Conservation (phyloP, 1,284 basidiomycete species). For the Paramarasmius palmivorus region DNA sequence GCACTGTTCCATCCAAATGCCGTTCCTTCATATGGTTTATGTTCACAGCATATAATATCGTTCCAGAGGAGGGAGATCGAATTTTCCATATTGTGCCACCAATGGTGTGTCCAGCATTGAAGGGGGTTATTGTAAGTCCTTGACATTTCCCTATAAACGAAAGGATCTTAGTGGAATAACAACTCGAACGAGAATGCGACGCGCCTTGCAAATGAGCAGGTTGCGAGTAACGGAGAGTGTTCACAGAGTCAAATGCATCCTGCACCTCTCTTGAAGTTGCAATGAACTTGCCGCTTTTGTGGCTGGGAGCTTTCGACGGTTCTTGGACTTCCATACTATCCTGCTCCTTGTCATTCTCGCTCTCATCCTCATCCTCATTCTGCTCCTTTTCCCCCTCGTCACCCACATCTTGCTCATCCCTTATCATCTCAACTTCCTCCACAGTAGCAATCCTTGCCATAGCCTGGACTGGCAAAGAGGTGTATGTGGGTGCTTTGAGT, state of each 20-base stretch:
- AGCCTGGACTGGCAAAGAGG: conserved; percentile 93
- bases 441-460: conserved; percentile 91
- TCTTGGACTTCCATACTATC: conserved; percentile 22
- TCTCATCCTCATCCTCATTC: conserved; percentile 21
- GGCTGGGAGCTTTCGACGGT: conserved; percentile 14
- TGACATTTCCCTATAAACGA: conserved; percentile 74
- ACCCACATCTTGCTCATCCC: conserved; percentile 73
- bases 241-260: conserved; percentile 91
- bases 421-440: conserved; percentile 80
- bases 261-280: conserved; percentile 86
- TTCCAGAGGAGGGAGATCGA: conserved; percentile 93
- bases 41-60: conserved; percentile 93
- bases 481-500: conserved; percentile 91
- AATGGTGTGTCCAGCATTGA: conserved; percentile 93
- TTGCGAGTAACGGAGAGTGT: conserved; percentile 92
- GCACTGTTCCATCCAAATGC: conserved; percentile 93
- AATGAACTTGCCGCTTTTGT: conserved; percentile 54
- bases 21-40: conserved; percentile 97
- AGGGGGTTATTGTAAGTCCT: conserved; percentile 93
- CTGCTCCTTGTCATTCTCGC: conserved; percentile 21
- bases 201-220: conserved; percentile 92
- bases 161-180: conserved; percentile 1
- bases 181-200: conserved; percentile 19
- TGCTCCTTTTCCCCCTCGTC: conserved; percentile 31
- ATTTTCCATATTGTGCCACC: conserved; percentile 99